Evolutionary conservation across 176 grass and related monocot genomes (phyloP).

Genomic region (Melocanna baccifera): DNA sequence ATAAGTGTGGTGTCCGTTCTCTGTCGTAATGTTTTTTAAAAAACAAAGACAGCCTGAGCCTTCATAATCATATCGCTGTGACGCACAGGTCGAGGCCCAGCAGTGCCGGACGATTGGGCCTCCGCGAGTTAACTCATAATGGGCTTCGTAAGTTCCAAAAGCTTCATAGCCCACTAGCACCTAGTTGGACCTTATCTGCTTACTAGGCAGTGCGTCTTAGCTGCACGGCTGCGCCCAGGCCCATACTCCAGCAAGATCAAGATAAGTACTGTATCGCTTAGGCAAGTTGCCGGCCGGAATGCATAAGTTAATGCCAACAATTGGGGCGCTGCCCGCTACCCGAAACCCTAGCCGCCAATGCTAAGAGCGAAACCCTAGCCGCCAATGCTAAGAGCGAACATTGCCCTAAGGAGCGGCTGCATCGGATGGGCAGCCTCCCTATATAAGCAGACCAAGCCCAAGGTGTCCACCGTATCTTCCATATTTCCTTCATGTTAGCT

Average conservation of each 20-base stretch:
- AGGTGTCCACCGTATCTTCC: neutral
- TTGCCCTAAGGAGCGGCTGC: neutral
- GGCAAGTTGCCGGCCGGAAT: too few species aligned
- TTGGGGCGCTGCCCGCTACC: neutral
- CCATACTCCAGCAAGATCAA: neutral
- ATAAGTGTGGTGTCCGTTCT: too few species aligned
- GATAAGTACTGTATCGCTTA: too few species aligned
- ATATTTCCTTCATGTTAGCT: neutral
- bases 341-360: constrained; percentile 33
- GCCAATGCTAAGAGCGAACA: neutral
- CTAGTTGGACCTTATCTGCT: too few species aligned
- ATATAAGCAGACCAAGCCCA: constrained; percentile 22
- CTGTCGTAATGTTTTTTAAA: too few species aligned
- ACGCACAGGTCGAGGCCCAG: neutral
- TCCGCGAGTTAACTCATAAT: neutral
- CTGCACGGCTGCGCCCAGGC: neutral
- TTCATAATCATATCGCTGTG: neutral
- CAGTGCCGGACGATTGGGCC: neutral
- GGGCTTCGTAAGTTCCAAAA: neutral
- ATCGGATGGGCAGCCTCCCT: constrained; percentile 22
- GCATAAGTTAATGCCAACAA: too few species aligned
- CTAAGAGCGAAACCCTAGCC: constrained; percentile 25
- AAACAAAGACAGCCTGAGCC: neutral
- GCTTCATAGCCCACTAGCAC: neutral
- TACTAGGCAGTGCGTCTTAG: too few species aligned